Evolutionary conservation across 2,329 filamentous ascomycete species (phyloP).

Genomic region (Zymoseptoria ardabiliae): DNA sequence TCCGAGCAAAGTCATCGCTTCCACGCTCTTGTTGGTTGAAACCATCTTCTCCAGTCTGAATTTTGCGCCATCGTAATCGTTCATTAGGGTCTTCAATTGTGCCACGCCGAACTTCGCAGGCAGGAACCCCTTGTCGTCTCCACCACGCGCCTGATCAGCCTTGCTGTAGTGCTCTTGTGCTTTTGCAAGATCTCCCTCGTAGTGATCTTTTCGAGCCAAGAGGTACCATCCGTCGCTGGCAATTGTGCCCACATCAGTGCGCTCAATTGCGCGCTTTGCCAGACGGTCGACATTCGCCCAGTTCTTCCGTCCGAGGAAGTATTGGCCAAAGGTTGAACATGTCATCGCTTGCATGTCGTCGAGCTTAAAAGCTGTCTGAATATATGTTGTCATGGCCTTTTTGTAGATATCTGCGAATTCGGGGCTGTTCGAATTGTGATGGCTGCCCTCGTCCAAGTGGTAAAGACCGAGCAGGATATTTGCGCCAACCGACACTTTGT

Average conservation of each 20-base stretch:
- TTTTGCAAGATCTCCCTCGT: slow-evolving; percentile 63
- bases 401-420: slow-evolving; percentile 82
- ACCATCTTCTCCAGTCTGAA: slow-evolving; percentile 91
- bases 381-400: slow-evolving; percentile 89
- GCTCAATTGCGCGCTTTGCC: slow-evolving; percentile 86
- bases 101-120: slow-evolving; percentile 93
- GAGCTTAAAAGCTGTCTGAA: slow-evolving; percentile 85
- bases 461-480: slow-evolving; percentile 86
- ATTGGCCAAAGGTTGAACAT: slow-evolving; percentile 81
- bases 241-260: slow-evolving; percentile 92
- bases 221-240: slow-evolving; percentile 98
- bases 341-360: slow-evolving; percentile 87
- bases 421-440: slow-evolving; percentile 73
- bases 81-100: slow-evolving; percentile 76
- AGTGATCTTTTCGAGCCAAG: slow-evolving; percentile 84
- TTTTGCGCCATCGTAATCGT: slow-evolving; percentile 85
- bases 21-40: slow-evolving; percentile 56
- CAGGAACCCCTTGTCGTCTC: slow-evolving; percentile 80
- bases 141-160: slow-evolving; percentile 85
- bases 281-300: slow-evolving; percentile 77
- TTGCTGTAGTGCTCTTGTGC: slow-evolving; percentile 82
- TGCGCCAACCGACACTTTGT: slow-evolving; percentile 77
- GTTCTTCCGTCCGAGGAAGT: slow-evolving; percentile 78
- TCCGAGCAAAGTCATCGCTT: slow-evolving; percentile 86
- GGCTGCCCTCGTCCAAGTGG: slow-evolving; percentile 79